These are phyloP conservation scores for Rhizophora apiculata DNA, from an alignment of 345 rosid genomes.

Conservation along the genomic window DNA sequence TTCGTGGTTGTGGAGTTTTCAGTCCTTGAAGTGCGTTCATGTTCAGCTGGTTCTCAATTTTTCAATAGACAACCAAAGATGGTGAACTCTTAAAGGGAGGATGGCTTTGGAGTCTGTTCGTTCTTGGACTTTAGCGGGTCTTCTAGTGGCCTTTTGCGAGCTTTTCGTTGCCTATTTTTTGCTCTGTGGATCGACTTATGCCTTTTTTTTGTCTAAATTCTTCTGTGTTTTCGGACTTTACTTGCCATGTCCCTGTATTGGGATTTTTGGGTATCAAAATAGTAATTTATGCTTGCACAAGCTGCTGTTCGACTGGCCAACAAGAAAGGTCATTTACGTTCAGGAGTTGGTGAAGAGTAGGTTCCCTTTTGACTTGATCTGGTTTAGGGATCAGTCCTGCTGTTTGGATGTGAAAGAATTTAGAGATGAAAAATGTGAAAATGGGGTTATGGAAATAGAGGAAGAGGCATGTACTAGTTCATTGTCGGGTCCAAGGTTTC, in stretches of 20 bases:
- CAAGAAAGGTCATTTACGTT: conserved; percentile 12
- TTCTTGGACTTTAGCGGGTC: conserved; percentile 25
- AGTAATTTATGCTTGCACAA: conserved; percentile 19
- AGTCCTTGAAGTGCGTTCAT: not conserved
- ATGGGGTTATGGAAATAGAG: conserved; percentile 24
- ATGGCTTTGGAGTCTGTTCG: conserved; percentile 9
- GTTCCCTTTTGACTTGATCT: conserved; percentile 24
- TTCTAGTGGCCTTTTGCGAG: conserved; percentile 20
- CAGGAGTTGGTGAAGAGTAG: conserved; percentile 22
- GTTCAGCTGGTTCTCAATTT: not conserved
- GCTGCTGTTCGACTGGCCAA: conserved; percentile 29
- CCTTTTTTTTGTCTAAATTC: conserved; percentile 16
- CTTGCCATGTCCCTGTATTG: conserved; percentile 26
- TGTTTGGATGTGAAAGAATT: conserved; percentile 8
- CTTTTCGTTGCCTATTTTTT: conserved; percentile 25
- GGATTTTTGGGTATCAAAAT: conserved; percentile 24
- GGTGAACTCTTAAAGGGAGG: conserved; percentile 5
- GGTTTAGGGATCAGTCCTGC: conserved; percentile 34
- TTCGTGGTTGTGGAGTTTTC: conserved; percentile 5
- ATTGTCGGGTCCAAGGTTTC: conserved; percentile 23
- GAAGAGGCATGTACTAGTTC: conserved; percentile 28
- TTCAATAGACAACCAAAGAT: conserved; percentile 1
- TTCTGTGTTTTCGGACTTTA: conserved; percentile 9
- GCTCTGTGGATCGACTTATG: conserved; percentile 22
- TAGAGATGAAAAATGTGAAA: conserved; percentile 17